Evolutionary conservation across 2,329 filamentous ascomycete species (phyloP).

Genomic region (Ceratocystis cubensis): DNA sequence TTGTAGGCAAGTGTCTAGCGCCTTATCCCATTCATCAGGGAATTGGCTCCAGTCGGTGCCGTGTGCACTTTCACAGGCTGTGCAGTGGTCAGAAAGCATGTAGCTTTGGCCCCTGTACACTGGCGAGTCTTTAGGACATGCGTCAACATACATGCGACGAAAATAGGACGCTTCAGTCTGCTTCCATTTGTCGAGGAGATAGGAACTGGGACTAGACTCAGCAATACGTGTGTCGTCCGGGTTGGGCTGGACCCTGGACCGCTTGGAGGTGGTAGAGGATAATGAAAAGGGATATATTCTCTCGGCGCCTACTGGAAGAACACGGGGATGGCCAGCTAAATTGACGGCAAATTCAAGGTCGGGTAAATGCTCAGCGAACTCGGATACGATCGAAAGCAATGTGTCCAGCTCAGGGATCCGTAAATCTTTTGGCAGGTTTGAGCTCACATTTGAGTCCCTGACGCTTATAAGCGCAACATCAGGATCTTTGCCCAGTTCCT

Average conservation of each 20-base stretch:
- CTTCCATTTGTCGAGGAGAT: constrained; percentile 11
- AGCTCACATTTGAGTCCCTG: constrained; percentile 45
- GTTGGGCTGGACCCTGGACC: not conserved
- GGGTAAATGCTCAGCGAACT: constrained; percentile 60
- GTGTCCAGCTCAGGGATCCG: constrained; percentile 32
- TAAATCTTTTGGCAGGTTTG: constrained; percentile 23
- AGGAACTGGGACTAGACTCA: not conserved
- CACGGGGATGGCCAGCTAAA: constrained; percentile 58
- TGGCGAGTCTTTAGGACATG: constrained; percentile 51
- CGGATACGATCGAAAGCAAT: constrained; percentile 53
- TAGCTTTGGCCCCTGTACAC: constrained; percentile 23
- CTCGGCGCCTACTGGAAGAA: constrained; percentile 33
- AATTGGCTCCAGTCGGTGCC: constrained; percentile 52
- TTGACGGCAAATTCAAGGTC: constrained; percentile 82
- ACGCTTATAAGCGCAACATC: constrained; percentile 44
- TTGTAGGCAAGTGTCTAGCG: constrained; percentile 60
- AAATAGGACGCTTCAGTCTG: constrained; percentile 25
- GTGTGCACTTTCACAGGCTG: constrained; percentile 26
- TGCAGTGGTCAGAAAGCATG: constrained; percentile 15
- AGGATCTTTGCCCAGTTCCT: constrained; percentile 31
- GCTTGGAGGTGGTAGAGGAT: not conserved
- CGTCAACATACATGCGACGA: constrained; percentile 34
- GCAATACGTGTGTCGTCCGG: not conserved
- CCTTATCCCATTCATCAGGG: constrained; percentile 50
- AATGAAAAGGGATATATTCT: not conserved